Conservation (phyloP, 495 filamentous ascomycete genomes). For the Aspergillus taichungensis region DNA sequence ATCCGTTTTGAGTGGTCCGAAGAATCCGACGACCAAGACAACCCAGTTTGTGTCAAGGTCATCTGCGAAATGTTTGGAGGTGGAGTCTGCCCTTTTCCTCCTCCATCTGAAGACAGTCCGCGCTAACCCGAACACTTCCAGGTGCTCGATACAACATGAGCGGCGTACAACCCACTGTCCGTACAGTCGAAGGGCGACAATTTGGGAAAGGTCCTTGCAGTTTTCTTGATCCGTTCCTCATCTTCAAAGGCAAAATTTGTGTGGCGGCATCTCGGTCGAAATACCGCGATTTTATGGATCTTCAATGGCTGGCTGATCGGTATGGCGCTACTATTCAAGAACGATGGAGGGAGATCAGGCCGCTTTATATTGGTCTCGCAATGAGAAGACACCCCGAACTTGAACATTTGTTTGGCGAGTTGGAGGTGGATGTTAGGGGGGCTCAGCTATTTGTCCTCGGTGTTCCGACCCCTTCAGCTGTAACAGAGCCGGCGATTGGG, state of each 20-base stretch:
- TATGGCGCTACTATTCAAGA: slow-evolving; percentile 1
- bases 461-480: slow-evolving; percentile 3
- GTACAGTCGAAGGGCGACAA: slow-evolving; percentile 7
- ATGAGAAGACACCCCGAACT: slow-evolving; percentile 8
- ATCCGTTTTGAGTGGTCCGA: slow-evolving; percentile 5
- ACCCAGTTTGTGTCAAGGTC: slow-evolving; percentile 2
- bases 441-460: slow-evolving; percentile 1
- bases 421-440: slow-evolving; percentile 3
- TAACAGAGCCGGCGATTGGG: slow-evolving; percentile 6
- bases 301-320: slow-evolving; percentile 10
- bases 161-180: slow-evolving; percentile 4
- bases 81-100: neutral
- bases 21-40: neutral
- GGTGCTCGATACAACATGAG: slow-evolving; percentile 8
- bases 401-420: slow-evolving; percentile 3
- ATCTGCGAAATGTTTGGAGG: slow-evolving; percentile 6
- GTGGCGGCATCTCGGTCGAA: slow-evolving; percentile 14
- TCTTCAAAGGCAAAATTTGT: slow-evolving; percentile 22
- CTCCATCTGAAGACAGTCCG: neutral
- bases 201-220: slow-evolving; percentile 8
- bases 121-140: neutral
- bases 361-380: slow-evolving; percentile 8
- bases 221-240: slow-evolving; percentile 15
- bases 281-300: slow-evolving; percentile 15
- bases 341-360: slow-evolving; percentile 3